These are phyloP conservation scores for Rosa persica DNA, from an alignment of 306 rosid species.

Conservation along the genomic window DNA sequence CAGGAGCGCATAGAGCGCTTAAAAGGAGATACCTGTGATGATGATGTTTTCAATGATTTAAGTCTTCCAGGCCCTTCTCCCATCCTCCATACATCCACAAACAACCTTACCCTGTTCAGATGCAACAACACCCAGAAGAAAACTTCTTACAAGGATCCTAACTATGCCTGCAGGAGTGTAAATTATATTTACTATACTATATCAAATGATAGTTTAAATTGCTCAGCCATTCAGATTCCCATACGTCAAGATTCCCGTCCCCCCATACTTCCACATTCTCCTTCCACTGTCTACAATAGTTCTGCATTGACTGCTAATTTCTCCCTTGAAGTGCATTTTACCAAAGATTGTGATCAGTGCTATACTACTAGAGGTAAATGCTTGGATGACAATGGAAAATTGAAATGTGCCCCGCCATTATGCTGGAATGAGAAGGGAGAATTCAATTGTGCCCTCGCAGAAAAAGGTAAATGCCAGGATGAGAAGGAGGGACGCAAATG, in stretches of 20 bases:
- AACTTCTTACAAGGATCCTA: fast-evolving
- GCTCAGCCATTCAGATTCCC: not conserved
- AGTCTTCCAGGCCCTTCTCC: not conserved
- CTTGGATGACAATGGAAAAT: fast-evolving
- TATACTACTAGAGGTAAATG: fast-evolving
- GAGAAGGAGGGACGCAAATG: no score
- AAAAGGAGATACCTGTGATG: fast-evolving
- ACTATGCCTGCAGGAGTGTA: not conserved
- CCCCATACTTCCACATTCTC: fast-evolving
- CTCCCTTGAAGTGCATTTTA: fast-evolving
- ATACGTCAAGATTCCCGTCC: no score
- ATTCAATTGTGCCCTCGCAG: no score
- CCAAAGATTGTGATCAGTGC: fast-evolving
- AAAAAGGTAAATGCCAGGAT: no score
- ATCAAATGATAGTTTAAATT: not conserved
- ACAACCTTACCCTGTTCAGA: not conserved
- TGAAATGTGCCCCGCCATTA: no score
- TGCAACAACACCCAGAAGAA: not conserved
- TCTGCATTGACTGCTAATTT: not conserved
- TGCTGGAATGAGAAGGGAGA: no score
- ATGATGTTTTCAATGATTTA: not conserved
- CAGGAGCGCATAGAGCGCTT: fast-evolving
- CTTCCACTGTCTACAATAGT: no score
- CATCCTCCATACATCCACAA: fast-evolving
- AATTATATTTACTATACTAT: not conserved